Evolutionary conservation across 2,329 filamentous ascomycete genomes (phyloP).

Genomic region (Nemania sp.): DNA sequence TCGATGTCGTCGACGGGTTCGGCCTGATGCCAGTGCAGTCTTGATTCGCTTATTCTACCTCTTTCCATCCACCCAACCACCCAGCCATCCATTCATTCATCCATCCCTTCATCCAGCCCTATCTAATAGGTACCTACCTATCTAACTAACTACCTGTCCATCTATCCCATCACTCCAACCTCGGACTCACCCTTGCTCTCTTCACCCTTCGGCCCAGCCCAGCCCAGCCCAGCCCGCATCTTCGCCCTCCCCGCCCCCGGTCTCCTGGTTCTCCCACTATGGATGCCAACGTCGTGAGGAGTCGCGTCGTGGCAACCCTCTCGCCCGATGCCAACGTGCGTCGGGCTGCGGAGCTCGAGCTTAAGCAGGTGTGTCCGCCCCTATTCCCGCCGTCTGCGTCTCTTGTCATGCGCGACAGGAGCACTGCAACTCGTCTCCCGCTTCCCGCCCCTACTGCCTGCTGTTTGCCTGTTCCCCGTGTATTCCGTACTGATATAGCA

Average conservation of each 20-base stretch:
- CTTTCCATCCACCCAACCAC: constrained; percentile 5
- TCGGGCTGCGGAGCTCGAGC: constrained; percentile 76
- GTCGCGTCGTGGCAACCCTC: constrained; percentile 77
- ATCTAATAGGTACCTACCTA: too few relatives aligned
- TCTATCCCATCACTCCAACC: constrained; percentile 2
- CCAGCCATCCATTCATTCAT: too few relatives aligned
- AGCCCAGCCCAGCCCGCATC: too few relatives aligned
- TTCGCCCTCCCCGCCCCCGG: background rate
- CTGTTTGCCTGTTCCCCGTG: background rate
- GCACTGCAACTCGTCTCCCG: constrained; percentile 1
- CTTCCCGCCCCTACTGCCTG: background rate
- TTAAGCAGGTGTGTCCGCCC: constrained; percentile 68
- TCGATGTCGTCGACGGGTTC: constrained; percentile 23
- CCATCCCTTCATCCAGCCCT: too few relatives aligned
- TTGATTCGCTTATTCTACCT: background rate
- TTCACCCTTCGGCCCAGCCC: background rate
- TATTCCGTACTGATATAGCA: constrained; percentile 27
- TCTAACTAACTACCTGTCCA: too few relatives aligned
- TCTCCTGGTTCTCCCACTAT: constrained; percentile 51
- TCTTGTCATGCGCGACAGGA: constrained; percentile 32
- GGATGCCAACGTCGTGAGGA: constrained; percentile 75
- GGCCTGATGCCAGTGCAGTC: constrained; percentile 20
- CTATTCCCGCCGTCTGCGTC: constrained; percentile 7
- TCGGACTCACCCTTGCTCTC: background rate
- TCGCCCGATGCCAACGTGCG: constrained; percentile 74